Evolutionary conservation across 2,329 filamentous ascomycete species (phyloP).

Genomic region (Botrytis byssoidea): DNA sequence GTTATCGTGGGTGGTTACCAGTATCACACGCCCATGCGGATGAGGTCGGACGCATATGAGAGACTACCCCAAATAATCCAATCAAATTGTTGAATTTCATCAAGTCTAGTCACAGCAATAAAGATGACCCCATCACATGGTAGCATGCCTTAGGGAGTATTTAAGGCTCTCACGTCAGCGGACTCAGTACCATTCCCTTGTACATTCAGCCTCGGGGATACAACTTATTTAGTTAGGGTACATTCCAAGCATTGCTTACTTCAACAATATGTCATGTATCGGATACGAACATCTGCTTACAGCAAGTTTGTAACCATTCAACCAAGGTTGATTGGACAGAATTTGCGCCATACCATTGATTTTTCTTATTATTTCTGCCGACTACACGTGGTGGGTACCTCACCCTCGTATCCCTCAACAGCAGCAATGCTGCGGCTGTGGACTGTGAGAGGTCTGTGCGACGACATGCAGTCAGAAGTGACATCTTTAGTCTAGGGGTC

Average conservation of each 20-base stretch:
- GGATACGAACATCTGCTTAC: background rate
- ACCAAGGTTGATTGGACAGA: background rate
- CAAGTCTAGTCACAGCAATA: background rate
- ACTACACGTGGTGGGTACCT: background rate
- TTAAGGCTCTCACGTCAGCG: conserved; percentile 15
- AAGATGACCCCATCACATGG: background rate
- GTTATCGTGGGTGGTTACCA: background rate
- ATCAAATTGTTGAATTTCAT: background rate
- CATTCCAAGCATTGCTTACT: conserved; percentile 7
- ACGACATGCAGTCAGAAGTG: conserved; percentile 3
- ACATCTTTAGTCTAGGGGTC: background rate
- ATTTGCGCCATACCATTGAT: too few species aligned
- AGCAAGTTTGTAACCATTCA: background rate
- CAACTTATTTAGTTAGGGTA: background rate
- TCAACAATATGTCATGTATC: conserved; percentile 8
- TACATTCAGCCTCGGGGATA: conserved; percentile 8
- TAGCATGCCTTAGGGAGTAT: background rate
- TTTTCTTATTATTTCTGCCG: background rate
- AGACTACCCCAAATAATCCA: background rate
- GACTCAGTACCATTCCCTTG: background rate
- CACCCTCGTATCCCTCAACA: background rate
- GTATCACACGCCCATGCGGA: background rate
- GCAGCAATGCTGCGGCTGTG: background rate
- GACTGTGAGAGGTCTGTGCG: background rate
- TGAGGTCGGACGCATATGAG: background rate